Conservation (phyloP, 1,284 basidiomycete species). For the Neolentinus lepideus region DNA sequence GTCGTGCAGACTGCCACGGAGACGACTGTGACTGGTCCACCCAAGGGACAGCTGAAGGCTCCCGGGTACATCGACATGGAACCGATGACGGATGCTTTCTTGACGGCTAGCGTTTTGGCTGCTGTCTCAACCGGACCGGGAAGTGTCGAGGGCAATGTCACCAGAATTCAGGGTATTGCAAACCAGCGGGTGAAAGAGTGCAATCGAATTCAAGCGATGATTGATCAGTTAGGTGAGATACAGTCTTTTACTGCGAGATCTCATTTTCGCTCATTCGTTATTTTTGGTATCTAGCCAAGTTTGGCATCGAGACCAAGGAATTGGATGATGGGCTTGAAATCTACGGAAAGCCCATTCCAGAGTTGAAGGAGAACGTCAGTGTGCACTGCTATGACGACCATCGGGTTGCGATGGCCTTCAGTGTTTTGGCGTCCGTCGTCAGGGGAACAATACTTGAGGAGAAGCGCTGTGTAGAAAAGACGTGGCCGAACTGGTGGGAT, state of each 20-base stretch:
- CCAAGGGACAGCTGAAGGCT: constrained; percentile 73
- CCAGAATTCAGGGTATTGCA: constrained; percentile 91
- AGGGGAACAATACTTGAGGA: constrained; percentile 83
- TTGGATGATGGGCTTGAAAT: constrained; percentile 92
- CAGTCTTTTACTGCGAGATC: constrained; percentile 15
- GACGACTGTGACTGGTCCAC: constrained; percentile 92
- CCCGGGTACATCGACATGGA: constrained; percentile 96
- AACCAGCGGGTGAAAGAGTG: constrained; percentile 99
- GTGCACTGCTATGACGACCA: constrained; percentile 98
- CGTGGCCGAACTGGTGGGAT: constrained; percentile 99
- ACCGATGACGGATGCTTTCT: constrained; percentile 99
- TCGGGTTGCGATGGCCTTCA: constrained; percentile 98
- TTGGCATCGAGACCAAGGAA: constrained; percentile 90
- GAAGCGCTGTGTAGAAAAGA: constrained; percentile 98
- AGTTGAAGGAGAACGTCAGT: constrained; percentile 63
- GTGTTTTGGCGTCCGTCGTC: constrained; percentile 76
- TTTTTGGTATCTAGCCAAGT: constrained; percentile 60
- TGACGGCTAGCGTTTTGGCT: constrained; percentile 89
- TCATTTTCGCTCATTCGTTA: background rate
- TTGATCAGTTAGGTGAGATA: constrained; percentile 77
- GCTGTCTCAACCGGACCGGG: constrained; percentile 68
- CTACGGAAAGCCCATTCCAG: constrained; percentile 63
- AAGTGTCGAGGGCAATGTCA: constrained; percentile 35
- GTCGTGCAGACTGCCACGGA: constrained; percentile 85
- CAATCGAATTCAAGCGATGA: constrained; percentile 95